Percentiles rank a stretch among this genome's conserved stretches.
Evolutionary conservation across 2,329 filamentous ascomycete species (phyloP).

Genomic region (Arthrobotrys sphaeroides): DNA sequence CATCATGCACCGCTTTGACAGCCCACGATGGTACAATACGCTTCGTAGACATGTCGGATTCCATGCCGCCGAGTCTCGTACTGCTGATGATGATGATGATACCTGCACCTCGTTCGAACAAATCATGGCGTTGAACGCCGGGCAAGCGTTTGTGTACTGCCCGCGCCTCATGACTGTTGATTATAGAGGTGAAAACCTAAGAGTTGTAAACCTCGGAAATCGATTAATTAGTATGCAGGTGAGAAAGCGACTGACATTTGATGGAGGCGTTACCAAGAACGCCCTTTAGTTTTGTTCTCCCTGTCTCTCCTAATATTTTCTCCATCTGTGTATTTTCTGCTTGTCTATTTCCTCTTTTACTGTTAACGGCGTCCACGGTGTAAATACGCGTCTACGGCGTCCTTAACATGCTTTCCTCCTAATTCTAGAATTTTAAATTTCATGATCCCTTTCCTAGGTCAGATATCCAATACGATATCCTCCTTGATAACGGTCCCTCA

Average conservation of each 20-base stretch:
- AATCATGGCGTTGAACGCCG: slow-evolving; percentile 65
- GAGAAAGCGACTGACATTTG: slow-evolving; percentile 24
- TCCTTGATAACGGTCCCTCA: background rate
- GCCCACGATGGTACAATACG: slow-evolving; percentile 70
- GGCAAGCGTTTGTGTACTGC: slow-evolving; percentile 61
- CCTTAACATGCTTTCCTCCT: no score
- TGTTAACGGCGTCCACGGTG: background rate
- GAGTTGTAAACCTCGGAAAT: background rate
- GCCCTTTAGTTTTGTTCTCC: background rate
- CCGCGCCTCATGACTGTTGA: slow-evolving; percentile 18
- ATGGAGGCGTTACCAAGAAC: slow-evolving; percentile 26
- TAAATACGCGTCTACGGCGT: no score
- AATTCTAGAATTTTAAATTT: no score
- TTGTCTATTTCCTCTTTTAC: background rate
- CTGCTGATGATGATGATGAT: background rate
- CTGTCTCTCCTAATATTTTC: background rate
- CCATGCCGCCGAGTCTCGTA: background rate
- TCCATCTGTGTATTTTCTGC: background rate
- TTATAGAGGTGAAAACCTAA: background rate
- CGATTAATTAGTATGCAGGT: slow-evolving; percentile 21
- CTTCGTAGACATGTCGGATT: slow-evolving; percentile 59
- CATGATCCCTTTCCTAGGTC: no score
- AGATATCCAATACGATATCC: no score
- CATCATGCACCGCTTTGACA: slow-evolving; percentile 76
- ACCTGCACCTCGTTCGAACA: slow-evolving; percentile 59